phyloP scores from a whole-genome alignment of 1,284 basidiomycete genomes.

The Mycena sp. region DNA sequence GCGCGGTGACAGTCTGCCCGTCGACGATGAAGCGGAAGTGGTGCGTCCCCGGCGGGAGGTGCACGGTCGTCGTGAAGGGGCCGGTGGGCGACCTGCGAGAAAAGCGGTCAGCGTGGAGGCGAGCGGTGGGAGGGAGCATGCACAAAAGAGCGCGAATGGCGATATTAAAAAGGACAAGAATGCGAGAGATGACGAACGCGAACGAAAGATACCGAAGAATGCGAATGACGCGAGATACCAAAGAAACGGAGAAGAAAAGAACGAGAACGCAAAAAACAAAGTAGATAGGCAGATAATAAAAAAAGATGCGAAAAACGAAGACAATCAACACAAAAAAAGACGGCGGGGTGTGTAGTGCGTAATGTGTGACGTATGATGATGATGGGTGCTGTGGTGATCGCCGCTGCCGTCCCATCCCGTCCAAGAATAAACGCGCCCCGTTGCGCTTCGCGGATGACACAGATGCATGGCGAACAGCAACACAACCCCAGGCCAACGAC shows the following conservation, averaged over 20 bases:
- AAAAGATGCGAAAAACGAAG: neutral
- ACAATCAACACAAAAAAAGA: neutral
- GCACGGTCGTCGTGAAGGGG: slow-evolving; percentile 55
- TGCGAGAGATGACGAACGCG: neutral
- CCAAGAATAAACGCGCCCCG: no score
- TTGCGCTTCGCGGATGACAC: no score
- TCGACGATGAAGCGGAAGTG: slow-evolving; percentile 98
- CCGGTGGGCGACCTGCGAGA: no score
- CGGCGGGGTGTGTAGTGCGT: no score
- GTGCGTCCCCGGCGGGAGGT: slow-evolving; percentile 90
- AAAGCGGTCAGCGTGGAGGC: no score
- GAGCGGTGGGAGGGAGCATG: no score
- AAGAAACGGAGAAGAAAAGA: slow-evolving; percentile 1
- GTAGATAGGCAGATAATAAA: neutral
- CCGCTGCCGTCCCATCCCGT: no score
- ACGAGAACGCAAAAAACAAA: neutral
- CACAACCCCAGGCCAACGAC: no score
- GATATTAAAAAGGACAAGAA: neutral
- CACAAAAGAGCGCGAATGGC: neutral
- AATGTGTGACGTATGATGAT: no score
- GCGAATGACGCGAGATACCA: no score
- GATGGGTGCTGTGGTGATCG: no score
- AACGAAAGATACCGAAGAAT: neutral
- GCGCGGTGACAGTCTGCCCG: slow-evolving; percentile 83
- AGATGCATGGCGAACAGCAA: no score